Evolutionary conservation across 768 basidiomycete genomes (phyloP), one percentile per base, ranked within the genome.

Genomic region (Suillus cothurnatus): DNA sequence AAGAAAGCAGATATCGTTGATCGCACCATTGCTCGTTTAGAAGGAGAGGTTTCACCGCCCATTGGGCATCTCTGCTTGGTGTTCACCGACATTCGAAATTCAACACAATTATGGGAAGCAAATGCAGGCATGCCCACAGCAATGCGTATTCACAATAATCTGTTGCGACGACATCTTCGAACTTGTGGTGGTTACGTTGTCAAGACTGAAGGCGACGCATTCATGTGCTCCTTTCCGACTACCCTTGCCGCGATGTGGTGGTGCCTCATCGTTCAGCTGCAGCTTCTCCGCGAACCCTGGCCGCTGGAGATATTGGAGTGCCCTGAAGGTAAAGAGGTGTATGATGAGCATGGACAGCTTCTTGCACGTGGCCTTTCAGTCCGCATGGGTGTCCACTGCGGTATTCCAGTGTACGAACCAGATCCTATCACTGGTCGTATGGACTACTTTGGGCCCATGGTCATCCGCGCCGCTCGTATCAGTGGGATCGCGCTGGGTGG

Each of bases 141-240:
- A 4, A 96, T 97, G 84, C 87, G 88, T 32, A 77, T 95, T 69
- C 97, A 99, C 78, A 96, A 99, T 74, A 84, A 80, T 60, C 82
- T 98, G 28, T 83, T 99, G 55, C 88, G 97, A 26, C 85, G 96
- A 7, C 89, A 91, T 66, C 80, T 98, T 38, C 88, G 97, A 34
- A 82, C 91, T 49, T 96, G 95, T 71, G 95, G 95, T 34, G 97
- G 97, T 1, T 99, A 99, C 76, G 95, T 98, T 79, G 97, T 99
- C 72, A 99, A 99, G 80, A 99, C 97, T 14, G 97, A 99, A 88
- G 97, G 97, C 34, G 97, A 99, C 72, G 89, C 97, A 0, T 99
- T 99, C 82, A 96, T 99, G 93, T 95, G 95, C 61, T 94, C 97
- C 26, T 99, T 99, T 85, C 92, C 94, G 3, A 93, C 89, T 2